These are phyloP conservation scores for Exsudoporus frostii DNA, from an alignment of 768 basidiomycete genomes.

Conservation along the genomic window DNA sequence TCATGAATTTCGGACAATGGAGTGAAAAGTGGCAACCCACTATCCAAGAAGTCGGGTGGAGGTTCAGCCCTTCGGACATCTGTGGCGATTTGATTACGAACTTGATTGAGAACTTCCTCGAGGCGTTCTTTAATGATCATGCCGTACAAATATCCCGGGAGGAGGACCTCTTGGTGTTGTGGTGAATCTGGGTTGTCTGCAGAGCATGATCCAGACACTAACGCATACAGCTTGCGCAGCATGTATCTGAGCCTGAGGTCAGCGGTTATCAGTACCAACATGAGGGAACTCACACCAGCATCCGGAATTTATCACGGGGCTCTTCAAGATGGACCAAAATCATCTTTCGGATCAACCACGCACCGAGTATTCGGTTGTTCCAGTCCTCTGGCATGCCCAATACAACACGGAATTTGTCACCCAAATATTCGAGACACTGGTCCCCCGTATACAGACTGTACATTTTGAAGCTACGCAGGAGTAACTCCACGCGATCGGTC, in stretches of 20 bases:
- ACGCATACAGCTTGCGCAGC: slow-evolving; percentile 90
- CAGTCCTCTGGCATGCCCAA: slow-evolving; percentile 90
- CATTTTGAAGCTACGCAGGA: slow-evolving; percentile 93
- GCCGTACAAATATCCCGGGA: slow-evolving; percentile 88
- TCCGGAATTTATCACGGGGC: slow-evolving; percentile 89
- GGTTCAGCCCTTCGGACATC: slow-evolving; percentile 76
- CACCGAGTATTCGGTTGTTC: slow-evolving; percentile 78
- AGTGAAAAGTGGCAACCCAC: slow-evolving; percentile 42
- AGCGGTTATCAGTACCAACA: slow-evolving; percentile 1
- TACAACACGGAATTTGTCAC: slow-evolving; percentile 94
- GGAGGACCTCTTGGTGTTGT: slow-evolving; percentile 95
- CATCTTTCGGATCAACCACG: slow-evolving; percentile 79
- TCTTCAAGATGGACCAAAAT: slow-evolving; percentile 86
- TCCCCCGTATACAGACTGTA: slow-evolving; percentile 84
- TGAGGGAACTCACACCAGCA: slow-evolving; percentile 66
- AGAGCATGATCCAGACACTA: slow-evolving; percentile 87
- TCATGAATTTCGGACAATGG: slow-evolving; percentile 4
- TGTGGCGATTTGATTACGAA: slow-evolving; percentile 61
- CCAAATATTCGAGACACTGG: slow-evolving; percentile 92
- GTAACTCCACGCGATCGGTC: slow-evolving; percentile 92
- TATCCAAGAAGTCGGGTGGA: slow-evolving; percentile 84
- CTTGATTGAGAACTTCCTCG: slow-evolving; percentile 79
- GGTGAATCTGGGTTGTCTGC: slow-evolving; percentile 98
- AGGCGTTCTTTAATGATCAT: slow-evolving; percentile 99
- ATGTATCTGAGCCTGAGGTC: slow-evolving; percentile 68